These are phyloP conservation scores for Flaveria linearis DNA, from an alignment of 129 eudicot species.

Conservation along the genomic window DNA sequence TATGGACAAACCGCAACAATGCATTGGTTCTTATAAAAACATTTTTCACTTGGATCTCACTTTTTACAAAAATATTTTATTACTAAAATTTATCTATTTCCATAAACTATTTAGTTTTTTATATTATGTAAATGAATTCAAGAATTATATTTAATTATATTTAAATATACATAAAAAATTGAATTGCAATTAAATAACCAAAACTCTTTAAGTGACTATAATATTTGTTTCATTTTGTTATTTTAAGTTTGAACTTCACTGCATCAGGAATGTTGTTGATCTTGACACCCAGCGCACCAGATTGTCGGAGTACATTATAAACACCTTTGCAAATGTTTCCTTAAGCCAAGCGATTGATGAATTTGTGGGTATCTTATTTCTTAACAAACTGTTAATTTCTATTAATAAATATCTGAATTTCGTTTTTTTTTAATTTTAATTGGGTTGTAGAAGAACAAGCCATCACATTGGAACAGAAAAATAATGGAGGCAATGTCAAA, in stretches of 20 bases:
- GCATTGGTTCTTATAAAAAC: too few relatives aligned
- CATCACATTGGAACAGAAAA: conserved; percentile 49
- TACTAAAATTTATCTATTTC: neutral
- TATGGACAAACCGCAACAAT: neutral
- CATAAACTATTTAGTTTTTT: neutral
- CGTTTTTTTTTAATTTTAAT: neutral
- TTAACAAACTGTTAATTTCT: neutral
- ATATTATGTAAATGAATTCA: neutral
- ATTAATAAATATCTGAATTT: neutral
- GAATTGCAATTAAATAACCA: neutral
- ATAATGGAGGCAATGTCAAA: conserved; percentile 49
- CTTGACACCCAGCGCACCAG: conserved; percentile 39
- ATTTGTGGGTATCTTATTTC: conserved; percentile 40
- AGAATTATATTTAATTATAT: neutral
- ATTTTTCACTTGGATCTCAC: neutral
- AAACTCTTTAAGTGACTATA: neutral
- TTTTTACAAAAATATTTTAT: neutral
- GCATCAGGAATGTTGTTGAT: conserved; percentile 40
- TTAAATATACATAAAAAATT: neutral
- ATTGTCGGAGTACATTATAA: conserved; percentile 43
- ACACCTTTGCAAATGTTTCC: conserved; percentile 51
- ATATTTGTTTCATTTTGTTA: neutral
- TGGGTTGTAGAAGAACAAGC: conserved; percentile 45
- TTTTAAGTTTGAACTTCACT: neutral
- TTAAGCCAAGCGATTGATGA: conserved; percentile 53